Conservation (phyloP, 768 basidiomycete species). For the Hericium alpestre region DNA sequence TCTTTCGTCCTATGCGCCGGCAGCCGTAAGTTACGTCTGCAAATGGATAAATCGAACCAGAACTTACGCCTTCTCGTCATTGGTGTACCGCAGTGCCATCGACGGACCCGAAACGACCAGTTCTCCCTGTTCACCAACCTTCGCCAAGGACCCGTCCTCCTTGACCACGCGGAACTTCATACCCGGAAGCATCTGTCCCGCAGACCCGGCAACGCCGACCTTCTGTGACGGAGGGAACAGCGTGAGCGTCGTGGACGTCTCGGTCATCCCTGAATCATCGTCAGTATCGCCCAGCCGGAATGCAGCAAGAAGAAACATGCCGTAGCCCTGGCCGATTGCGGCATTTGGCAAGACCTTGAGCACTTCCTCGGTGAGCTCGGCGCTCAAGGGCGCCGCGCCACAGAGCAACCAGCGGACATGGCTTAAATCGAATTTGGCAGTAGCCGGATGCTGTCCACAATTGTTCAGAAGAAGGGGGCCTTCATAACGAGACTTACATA, state of each 20-base stretch:
- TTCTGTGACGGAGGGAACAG: constrained; percentile 39
- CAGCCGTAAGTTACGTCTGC: background rate
- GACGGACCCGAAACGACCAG: constrained; percentile 35
- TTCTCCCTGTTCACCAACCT: constrained; percentile 49
- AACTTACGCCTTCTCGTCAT: constrained; percentile 52
- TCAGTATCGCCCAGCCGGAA: background rate
- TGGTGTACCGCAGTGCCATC: constrained; percentile 33
- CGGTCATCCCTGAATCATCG: constrained; percentile 49
- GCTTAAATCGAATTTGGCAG: constrained; percentile 21
- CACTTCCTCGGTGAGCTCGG: constrained; percentile 28
- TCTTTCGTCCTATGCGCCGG: constrained; percentile 43
- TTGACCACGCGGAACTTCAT: constrained; percentile 42
- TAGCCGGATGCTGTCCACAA: constrained; percentile 17
- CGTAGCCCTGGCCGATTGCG: constrained; percentile 52
- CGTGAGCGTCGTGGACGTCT: constrained; percentile 42
- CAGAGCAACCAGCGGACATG: constrained; percentile 17
- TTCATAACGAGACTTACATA: constrained; percentile 1
- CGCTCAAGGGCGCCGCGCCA: constrained; percentile 28
- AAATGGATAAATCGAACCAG: background rate
- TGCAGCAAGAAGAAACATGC: constrained; percentile 16
- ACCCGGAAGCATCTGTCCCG: constrained; percentile 38
- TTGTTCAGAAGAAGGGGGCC: background rate
- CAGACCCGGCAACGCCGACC: constrained; percentile 41
- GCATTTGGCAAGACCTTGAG: constrained; percentile 41
- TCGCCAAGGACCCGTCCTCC: constrained; percentile 40